Conservation (phyloP, 257 asterid genomes). For the Cruciata laevipes region DNA sequence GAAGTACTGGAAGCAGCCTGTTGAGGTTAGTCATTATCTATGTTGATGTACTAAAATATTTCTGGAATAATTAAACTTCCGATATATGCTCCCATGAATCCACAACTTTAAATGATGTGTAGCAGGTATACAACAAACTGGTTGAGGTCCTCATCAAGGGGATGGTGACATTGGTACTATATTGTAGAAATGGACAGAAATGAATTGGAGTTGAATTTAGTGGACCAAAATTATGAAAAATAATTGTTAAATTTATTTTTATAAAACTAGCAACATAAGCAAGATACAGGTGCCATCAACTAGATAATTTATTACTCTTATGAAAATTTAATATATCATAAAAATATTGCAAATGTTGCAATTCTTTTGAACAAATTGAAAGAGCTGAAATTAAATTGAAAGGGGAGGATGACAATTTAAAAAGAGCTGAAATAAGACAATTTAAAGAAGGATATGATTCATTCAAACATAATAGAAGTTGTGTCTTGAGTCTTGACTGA, state of each 20-base stretch:
- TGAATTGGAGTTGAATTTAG: not conserved
- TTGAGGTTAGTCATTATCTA: constrained; percentile 44
- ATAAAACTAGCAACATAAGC: too few relatives aligned
- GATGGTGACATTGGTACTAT: not conserved
- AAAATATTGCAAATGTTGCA: not conserved
- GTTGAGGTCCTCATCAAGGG: not conserved
- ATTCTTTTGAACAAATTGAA: not conserved
- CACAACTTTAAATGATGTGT: not conserved
- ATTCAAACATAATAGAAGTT: too few relatives aligned
- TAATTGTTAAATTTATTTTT: too few relatives aligned
- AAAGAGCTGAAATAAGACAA: not conserved
- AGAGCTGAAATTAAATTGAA: not conserved
- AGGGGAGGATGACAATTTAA: not conserved
- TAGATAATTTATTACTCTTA: not conserved
- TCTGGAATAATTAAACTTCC: not conserved
- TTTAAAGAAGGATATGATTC: not conserved
- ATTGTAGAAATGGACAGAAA: not conserved
- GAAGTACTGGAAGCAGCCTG: constrained; percentile 76
- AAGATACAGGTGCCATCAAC: not conserved
- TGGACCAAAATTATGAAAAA: too few relatives aligned
- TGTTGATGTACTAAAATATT: not conserved
- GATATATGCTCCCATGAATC: not conserved
- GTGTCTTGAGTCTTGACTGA: not conserved
- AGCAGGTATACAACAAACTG: not conserved
- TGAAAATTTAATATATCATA: too few relatives aligned